Evolutionary conservation across 2,329 filamentous ascomycete species (phyloP), one percentile per base, ranked within the genome.

Genomic region (Fusarium sp.): DNA sequence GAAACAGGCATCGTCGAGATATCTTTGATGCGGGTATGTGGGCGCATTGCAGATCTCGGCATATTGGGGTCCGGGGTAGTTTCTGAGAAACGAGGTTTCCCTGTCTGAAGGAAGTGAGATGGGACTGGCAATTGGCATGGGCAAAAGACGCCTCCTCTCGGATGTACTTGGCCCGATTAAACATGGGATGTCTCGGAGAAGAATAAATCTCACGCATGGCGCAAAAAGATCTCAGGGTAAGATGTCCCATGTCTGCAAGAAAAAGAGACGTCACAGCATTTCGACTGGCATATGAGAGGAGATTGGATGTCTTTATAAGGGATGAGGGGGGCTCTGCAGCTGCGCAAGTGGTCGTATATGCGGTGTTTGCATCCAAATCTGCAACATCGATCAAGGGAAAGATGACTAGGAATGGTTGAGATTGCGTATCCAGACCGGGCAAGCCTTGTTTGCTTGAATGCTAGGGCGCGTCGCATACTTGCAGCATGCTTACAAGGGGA

Each of bases 61-160:
- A 69, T 57, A 64, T 37, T 41, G 62, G 58, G 62, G 57, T 69
- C 65, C 63, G 48, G 72, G 67, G 63, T 50, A 68, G 41, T 37
- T 52, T 8, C 24, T 41, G n/a, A 48, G 18, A 18, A 18, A 39
- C 41, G 33, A 50, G 41, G 41, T 43, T 43, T 60, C 39, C 58
- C 33, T 14, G 37, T 48, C 43, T 33, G 24, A 54, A 22, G 37
- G 56, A 64, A 45, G 41, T 64, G 57, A 65, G 41, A 54, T 50
- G 65, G 65, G n/a, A 35, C 48, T 74, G 72, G 72, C 50, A 75
- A 72, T 74, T 74, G 72, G 72, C 50, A 75, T 74, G 72, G 54
- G 67, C 20, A 31, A 54, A 54, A 16, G n/a, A 11, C 20, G 14
- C 35, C 16, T 43, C 27, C 45, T 41, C 63, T 75, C 69, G 68